Percentiles rank a stretch among this genome's conserved stretches.
phyloP scores from a whole-genome alignment of 352 stramenopile genomes.

The Phytopythium litorale region DNA sequence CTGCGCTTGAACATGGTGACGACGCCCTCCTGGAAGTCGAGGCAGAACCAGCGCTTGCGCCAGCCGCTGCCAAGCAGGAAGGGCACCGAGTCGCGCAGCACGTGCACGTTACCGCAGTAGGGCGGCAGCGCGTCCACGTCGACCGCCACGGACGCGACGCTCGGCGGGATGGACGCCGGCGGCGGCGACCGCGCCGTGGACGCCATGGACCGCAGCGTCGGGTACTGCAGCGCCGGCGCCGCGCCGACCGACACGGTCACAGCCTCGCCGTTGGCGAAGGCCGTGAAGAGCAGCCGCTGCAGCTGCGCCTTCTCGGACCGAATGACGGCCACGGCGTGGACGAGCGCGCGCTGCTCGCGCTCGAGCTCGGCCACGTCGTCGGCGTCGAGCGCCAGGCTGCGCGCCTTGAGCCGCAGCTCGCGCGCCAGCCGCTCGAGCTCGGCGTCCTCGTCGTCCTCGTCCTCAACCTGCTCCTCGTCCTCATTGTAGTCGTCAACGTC shows the following conservation, averaged over 20 bases:
- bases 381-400: constrained; percentile 57
- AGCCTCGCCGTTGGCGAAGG: constrained; percentile 47
- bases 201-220: constrained; percentile 24
- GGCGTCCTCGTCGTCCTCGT: constrained; percentile 45
- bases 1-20: constrained; percentile 82
- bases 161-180: constrained; percentile 4
- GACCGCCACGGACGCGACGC: constrained; percentile 4
- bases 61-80: constrained; percentile 67
- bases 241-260: constrained; percentile 14
- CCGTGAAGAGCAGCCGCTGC: constrained; percentile 51
- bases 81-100: constrained; percentile 73
- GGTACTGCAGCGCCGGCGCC: constrained; percentile 18
- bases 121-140: constrained; percentile 47
- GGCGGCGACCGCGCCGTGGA: constrained; percentile 10
- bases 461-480: constrained; percentile 39
- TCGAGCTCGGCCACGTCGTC: constrained; percentile 59
- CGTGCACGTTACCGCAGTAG: constrained; percentile 72
- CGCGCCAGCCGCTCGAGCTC: constrained; percentile 40
- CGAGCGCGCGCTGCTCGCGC: constrained; percentile 43
- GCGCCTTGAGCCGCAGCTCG: constrained; percentile 43
- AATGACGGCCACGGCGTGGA: constrained; percentile 58
- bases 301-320: constrained; percentile 56
- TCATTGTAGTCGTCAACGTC: not conserved
- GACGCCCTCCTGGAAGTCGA: constrained; percentile 69
- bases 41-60: constrained; percentile 80